Percentiles rank a stretch among this genome's conserved stretches.
Evolutionary conservation across 805 yeast genomes (phyloP).

Genomic region (Metschnikowia cubensis): DNA sequence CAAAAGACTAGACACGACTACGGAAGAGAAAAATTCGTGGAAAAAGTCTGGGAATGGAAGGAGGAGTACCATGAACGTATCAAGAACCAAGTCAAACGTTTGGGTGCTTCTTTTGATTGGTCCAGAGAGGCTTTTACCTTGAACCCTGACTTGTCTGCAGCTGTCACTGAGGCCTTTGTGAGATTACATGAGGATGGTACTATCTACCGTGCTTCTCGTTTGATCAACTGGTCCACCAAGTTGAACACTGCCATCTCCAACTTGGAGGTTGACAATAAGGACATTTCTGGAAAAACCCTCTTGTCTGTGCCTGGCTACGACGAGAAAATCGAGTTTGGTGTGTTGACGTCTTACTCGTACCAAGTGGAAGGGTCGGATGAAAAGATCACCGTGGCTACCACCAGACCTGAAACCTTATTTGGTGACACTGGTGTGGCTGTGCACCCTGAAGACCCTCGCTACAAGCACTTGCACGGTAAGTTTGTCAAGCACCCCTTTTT

Average conservation of each 20-base stretch:
- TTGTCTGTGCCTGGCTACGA: conserved; percentile 87
- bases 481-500: conserved; percentile 86
- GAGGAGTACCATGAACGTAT: conserved; percentile 86
- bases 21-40: conserved; percentile 87
- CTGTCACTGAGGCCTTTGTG: conserved; percentile 90
- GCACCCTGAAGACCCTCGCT: conserved; percentile 92
- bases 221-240: conserved; percentile 95
- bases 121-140: conserved; percentile 89
- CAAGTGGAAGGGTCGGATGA: conserved; percentile 83
- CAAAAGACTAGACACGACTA: conserved; percentile 89
- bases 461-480: conserved; percentile 92
- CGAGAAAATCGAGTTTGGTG: conserved; percentile 92
- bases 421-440: conserved; percentile 99
- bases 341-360: conserved; percentile 91
- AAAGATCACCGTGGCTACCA: conserved; percentile 87
- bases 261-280: conserved; percentile 93
- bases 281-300: conserved; percentile 74
- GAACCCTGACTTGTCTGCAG: conserved; percentile 67
- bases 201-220: conserved; percentile 87
- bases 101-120: conserved; percentile 99
- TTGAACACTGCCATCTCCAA: conserved; percentile 94
- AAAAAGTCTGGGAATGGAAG: conserved; percentile 97
- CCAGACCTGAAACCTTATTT: conserved; percentile 97
- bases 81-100: conserved; percentile 73
- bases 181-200: conserved; percentile 90